These are phyloP conservation scores for Fusarium cicatricum DNA, from an alignment of 2,329 filamentous ascomycete genomes.

Conservation along the genomic window DNA sequence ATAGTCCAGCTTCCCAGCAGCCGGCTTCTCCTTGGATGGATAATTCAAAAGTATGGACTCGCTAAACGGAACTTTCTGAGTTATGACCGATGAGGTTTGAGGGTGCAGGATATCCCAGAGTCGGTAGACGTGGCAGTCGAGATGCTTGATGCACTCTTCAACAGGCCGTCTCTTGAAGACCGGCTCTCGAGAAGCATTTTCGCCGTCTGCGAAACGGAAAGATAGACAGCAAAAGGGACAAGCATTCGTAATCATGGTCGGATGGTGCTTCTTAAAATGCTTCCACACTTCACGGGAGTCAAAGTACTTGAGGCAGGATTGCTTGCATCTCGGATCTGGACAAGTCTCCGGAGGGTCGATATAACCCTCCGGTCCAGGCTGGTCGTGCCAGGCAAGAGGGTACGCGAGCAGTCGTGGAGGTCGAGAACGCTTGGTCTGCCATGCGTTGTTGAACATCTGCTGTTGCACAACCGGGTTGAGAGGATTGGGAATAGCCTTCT, in stretches of 20 bases:
- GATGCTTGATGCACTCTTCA: slow-evolving; percentile 24
- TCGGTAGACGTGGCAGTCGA: slow-evolving; percentile 33
- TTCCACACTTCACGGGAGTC: slow-evolving; percentile 15
- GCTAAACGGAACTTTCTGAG: no score
- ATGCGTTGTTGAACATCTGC: not conserved
- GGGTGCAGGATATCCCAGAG: slow-evolving; percentile 30
- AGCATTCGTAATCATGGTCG: not conserved
- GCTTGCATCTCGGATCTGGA: not conserved
- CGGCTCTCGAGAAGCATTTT: not conserved
- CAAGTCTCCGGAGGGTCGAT: slow-evolving; percentile 21
- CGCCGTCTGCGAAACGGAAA: not conserved
- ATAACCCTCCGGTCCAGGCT: not conserved
- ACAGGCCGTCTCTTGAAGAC: not conserved
- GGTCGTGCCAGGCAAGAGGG: slow-evolving; percentile 29
- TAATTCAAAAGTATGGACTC: no score
- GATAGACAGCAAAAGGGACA: slow-evolving; percentile 32
- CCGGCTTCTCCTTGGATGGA: not conserved
- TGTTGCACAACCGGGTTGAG: not conserved
- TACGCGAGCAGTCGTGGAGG: slow-evolving; percentile 20
- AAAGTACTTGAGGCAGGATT: slow-evolving; percentile 2
- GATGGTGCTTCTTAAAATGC: slow-evolving; percentile 22
- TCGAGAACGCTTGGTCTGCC: not conserved
- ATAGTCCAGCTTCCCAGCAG: not conserved
- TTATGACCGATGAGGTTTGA: not conserved
- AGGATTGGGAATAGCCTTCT: not conserved